Percentiles rank a stretch among this genome's conserved stretches.
Conservation (phyloP, 2,329 filamentous ascomycete genomes). For the Cladosporium oxysporum region DNA sequence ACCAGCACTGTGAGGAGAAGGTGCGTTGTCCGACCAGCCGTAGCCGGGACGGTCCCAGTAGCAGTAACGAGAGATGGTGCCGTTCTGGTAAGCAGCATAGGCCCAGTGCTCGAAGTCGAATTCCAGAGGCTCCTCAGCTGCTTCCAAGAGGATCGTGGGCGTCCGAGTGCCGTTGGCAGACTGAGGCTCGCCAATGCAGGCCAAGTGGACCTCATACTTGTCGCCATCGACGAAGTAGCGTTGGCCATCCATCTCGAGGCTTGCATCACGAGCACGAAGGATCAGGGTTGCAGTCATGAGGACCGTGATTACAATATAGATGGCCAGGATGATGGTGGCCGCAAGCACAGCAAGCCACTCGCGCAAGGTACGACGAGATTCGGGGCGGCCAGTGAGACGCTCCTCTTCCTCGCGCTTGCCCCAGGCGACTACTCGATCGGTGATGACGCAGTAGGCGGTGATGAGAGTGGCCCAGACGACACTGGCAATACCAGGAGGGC, state of each 20-base stretch:
- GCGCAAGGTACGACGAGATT: conserved; percentile 75
- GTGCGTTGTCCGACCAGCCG: conserved; percentile 86
- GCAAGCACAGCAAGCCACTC: conserved; percentile 83
- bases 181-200: conserved; percentile 73
- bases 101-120: conserved; percentile 78
- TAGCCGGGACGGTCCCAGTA: conserved; percentile 92
- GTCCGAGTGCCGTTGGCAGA: conserved; percentile 54
- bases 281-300: conserved; percentile 79
- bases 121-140: conserved; percentile 77
- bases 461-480: conserved; percentile 82
- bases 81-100: conserved; percentile 72
- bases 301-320: conserved; percentile 68
- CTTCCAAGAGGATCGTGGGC: conserved; percentile 86
- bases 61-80: conserved; percentile 85
- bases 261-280: conserved; percentile 76
- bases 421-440: conserved; percentile 82
- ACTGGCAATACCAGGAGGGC: conserved; percentile 85
- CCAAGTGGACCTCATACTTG: conserved; percentile 85
- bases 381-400: conserved; percentile 82
- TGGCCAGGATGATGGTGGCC: conserved; percentile 69
- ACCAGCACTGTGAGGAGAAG: conserved; percentile 87
- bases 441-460: conserved; percentile 73
- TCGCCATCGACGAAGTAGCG: conserved; percentile 77
- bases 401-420: conserved; percentile 93
- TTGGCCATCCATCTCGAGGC: conserved; percentile 71